Percentiles rank a stretch among this genome's conserved stretches.
phyloP scores from a whole-genome alignment of 2,329 filamentous ascomycete species.

The Penicillium sclerotigenum region DNA sequence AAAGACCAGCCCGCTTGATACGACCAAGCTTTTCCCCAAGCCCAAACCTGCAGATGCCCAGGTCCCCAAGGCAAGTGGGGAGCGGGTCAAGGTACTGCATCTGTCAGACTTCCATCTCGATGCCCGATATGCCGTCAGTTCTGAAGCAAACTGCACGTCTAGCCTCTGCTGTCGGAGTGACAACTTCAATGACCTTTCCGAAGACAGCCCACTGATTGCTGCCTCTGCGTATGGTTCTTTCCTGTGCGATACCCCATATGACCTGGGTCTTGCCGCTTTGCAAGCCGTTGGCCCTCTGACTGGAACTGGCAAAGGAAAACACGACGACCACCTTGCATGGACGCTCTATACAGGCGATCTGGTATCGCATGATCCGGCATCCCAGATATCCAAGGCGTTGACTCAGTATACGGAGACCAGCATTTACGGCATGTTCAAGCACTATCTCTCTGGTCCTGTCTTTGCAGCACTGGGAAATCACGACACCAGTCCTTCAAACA shows the following conservation, averaged over 20 bases:
- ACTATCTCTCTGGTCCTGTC: constrained; percentile 55
- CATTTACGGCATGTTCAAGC: constrained; percentile 55
- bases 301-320: constrained; percentile 48
- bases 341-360: constrained; percentile 58
- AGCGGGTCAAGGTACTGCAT: constrained; percentile 56
- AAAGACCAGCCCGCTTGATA: constrained; percentile 45
- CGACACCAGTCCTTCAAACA: constrained; percentile 54
- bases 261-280: constrained; percentile 54
- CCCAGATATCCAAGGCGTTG: constrained; percentile 52
- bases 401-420: constrained; percentile 54
- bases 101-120: constrained; percentile 57
- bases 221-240: constrained; percentile 56
- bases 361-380: constrained; percentile 54
- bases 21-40: constrained; percentile 51
- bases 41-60: constrained; percentile 49
- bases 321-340: constrained; percentile 49
- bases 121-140: constrained; percentile 51
- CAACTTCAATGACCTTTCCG: constrained; percentile 35
- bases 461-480: constrained; percentile 59
- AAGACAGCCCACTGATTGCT: constrained; percentile 41
- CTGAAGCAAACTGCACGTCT: constrained; percentile 54
- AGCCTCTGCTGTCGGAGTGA: constrained; percentile 53
- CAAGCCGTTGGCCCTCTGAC: constrained; percentile 57
- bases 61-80: constrained; percentile 49
- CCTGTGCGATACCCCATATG: constrained; percentile 58